Conservation (phyloP, 1,139 yeast species). For the Pichia sp. region DNA sequence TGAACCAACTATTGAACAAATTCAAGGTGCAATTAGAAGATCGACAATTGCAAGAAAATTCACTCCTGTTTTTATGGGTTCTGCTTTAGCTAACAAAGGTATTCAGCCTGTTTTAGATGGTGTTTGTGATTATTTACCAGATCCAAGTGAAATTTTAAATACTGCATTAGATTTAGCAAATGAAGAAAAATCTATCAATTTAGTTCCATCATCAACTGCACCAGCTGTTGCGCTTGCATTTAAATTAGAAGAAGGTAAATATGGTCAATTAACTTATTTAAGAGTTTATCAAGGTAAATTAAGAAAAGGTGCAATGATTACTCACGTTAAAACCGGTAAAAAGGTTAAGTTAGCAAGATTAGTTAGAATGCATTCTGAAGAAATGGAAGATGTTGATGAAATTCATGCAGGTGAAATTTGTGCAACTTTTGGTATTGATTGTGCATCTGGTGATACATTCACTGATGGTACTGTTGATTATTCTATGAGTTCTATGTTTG, state of each 20-base stretch:
- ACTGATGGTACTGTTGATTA: constrained; percentile 73
- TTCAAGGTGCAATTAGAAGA: constrained; percentile 84
- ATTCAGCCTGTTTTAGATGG: constrained; percentile 94
- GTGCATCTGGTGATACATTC: constrained; percentile 99
- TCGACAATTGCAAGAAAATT: constrained; percentile 95
- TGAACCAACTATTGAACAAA: constrained; percentile 78
- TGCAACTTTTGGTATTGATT: constrained; percentile 98
- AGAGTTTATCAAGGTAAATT: constrained; percentile 95
- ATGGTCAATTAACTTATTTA: constrained; percentile 93
- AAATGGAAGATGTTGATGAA: constrained; percentile 96
- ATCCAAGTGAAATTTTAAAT: constrained; percentile 88
- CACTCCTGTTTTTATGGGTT: constrained; percentile 98
- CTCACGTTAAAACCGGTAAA: constrained; percentile 88
- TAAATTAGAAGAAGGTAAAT: constrained; percentile 96
- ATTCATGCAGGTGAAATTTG: constrained; percentile 98
- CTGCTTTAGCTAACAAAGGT: constrained; percentile 94
- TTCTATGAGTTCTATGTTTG: constrained; percentile 96
- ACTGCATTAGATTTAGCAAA: constrained; percentile 75
- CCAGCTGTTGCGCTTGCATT: constrained; percentile 96
- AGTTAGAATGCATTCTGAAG: constrained; percentile 98
- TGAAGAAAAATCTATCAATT: constrained; percentile 65
- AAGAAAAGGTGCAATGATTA: constrained; percentile 84
- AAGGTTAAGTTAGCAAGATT: constrained; percentile 90
- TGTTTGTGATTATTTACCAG: constrained; percentile 91
- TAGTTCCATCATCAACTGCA: constrained; percentile 65